Conservation (phyloP, 805 yeast species). For the Saturnispora halmiae region DNA sequence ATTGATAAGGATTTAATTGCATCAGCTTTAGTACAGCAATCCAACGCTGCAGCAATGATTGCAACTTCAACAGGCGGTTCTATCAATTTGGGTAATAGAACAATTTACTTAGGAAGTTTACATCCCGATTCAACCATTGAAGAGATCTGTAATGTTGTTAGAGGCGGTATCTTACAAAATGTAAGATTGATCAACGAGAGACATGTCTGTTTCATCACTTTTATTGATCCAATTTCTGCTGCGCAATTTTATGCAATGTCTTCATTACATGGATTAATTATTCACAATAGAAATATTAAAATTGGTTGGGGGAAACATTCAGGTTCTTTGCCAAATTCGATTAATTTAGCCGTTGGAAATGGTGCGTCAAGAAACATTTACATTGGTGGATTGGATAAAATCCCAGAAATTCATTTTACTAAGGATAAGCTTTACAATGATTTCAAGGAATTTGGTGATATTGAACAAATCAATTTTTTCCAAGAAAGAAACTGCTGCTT, state of each 20-base stretch:
- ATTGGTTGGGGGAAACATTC: constrained; percentile 98
- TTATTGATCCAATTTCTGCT: constrained; percentile 94
- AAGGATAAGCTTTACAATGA: constrained; percentile 52
- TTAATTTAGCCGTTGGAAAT: constrained; percentile 80
- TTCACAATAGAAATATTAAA: constrained; percentile 77
- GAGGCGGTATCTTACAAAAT: constrained; percentile 88
- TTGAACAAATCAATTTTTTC: constrained; percentile 87
- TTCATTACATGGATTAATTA: constrained; percentile 77
- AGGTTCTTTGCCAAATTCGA: constrained; percentile 81
- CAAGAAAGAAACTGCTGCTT: constrained; percentile 83
- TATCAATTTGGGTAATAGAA: constrained; percentile 83
- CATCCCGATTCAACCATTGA: constrained; percentile 84
- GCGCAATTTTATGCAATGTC: constrained; percentile 96
- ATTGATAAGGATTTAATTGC: constrained; percentile 53
- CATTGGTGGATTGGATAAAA: constrained; percentile 48
- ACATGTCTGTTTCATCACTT: constrained; percentile 90
- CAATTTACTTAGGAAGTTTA: constrained; percentile 83
- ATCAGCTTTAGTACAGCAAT: constrained; percentile 77
- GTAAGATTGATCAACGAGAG: constrained; percentile 74
- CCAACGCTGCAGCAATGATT: constrained; percentile 96
- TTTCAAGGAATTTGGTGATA: constrained; percentile 80
- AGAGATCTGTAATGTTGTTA: constrained; percentile 90
- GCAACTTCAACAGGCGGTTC: constrained; percentile 94
- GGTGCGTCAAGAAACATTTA: constrained; percentile 94
- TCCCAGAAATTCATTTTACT: constrained; percentile 24